Evolutionary conservation across 306 rosid species (phyloP), one percentile per base, ranked within the genome.

Genomic region (Quercus cerris): DNA sequence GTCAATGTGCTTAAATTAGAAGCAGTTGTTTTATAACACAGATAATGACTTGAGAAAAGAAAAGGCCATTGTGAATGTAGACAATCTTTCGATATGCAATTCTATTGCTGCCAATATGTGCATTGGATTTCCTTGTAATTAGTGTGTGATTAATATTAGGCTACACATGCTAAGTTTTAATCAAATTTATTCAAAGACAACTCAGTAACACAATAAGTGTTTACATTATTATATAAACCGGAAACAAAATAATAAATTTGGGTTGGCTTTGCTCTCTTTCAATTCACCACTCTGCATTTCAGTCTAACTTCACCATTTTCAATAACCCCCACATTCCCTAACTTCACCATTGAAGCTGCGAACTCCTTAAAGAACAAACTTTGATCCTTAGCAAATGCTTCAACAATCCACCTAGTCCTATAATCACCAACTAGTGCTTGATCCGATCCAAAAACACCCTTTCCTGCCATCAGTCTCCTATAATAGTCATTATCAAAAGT

Each of bases 371-470:
- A 89, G 86, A 91, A 91, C 80, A 86, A 75, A 70, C 71, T 75
- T 72, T 90, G 95, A 70, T 94, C 87, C 63, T 71, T 78, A 1
- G 91, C 91, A 80, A 89, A 89, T n/a, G 88, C 85, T 67, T 89
- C 94, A 78, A 92, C 91, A 78, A 89, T 86, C 91, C 89, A 77
- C 75, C 79, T 84, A 56, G 91, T 94, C 81, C 96, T 86, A 77
- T 70, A 73, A 75, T 90, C 94, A 31, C 82, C 85, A 56, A 73
- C 72, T 76, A 94, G 77, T 54, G 91, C 81, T 80, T 92, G 97
- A 68, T 94, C 98, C 1, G 94, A 86, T 49, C 84, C 86, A 77
- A 92, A 89, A 74, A 90, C 89, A 13, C 94, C 92, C 74, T 84
- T 86, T 3, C 90, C 86, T 4, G 66, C 87, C 83, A 86, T 2